Percentiles rank a stretch among this genome's conserved stretches.
Evolutionary conservation across 345 rosid species (phyloP).

Genomic region (Microcos paniculata): DNA sequence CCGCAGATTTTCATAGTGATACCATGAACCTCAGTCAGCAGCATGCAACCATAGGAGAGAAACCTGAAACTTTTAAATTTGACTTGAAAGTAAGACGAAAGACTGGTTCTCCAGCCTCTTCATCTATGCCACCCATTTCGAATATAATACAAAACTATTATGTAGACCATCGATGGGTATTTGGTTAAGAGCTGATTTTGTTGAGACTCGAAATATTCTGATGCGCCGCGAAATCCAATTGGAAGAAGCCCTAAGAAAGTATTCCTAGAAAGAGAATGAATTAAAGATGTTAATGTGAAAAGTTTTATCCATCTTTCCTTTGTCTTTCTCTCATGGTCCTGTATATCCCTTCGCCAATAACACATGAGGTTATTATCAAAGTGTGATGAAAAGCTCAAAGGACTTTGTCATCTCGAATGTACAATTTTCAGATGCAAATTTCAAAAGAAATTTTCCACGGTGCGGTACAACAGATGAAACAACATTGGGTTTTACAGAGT

Average conservation of each 20-base stretch:
- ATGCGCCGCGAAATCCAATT: too few species aligned
- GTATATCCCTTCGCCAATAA: not conserved
- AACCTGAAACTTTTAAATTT: not conserved
- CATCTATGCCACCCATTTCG: not conserved
- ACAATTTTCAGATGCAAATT: not conserved
- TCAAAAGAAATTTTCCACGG: not conserved
- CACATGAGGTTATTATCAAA: not conserved
- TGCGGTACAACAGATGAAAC: not conserved
- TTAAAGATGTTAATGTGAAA: not conserved
- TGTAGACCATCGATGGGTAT: not conserved
- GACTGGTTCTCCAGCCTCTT: not conserved
- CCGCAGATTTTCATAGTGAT: not conserved
- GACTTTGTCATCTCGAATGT: not conserved
- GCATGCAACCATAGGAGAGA: not conserved
- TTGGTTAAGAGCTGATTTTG: not conserved
- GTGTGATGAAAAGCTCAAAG: not conserved
- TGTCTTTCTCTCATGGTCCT: not conserved
- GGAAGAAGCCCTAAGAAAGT: not conserved
- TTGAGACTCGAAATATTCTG: not conserved
- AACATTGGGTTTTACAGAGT: not conserved
- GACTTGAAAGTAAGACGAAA: not conserved
- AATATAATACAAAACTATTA: not conserved
- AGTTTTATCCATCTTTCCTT: not conserved
- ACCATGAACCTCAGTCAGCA: not conserved
- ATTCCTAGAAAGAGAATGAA: not conserved